A percentile compares a stretch with the other conserved stretches of the same genome.
Conservation (phyloP, 179 eudicot species). For the Actinidia arguta region DNA sequence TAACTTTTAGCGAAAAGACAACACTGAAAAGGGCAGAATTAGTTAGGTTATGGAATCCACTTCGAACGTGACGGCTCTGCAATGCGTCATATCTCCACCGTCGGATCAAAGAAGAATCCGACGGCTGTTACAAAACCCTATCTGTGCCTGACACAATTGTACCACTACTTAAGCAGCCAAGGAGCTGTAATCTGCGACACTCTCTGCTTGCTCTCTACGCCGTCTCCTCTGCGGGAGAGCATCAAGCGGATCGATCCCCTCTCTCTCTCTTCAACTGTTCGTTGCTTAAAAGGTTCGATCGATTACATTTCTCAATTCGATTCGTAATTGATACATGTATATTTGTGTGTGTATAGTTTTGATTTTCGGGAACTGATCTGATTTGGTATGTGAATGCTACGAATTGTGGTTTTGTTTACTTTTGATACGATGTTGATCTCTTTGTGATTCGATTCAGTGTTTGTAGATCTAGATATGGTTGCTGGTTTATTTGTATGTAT, state of each 20-base stretch:
- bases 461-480: background rate
- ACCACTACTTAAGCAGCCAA: background rate
- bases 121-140: slow-evolving; percentile 11
- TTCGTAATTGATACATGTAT: background rate
- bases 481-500: too few relatives aligned
- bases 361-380: background rate
- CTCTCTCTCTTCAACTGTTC: background rate
- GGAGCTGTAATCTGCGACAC: background rate
- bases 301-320: background rate
- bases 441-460: background rate
- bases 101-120: slow-evolving; percentile 11
- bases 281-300: background rate
- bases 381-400: background rate
- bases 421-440: background rate
- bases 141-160: background rate
- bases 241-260: background rate
- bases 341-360: background rate
- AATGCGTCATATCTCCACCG: background rate
- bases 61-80: background rate
- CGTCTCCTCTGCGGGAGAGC: background rate
- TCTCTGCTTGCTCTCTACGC: slow-evolving; percentile 1
- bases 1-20: too few relatives aligned
- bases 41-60: too few relatives aligned
- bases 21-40: too few relatives aligned
- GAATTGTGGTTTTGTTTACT: background rate